phyloP scores from a whole-genome alignment of 805 yeast species.

The Candida ulmi region DNA sequence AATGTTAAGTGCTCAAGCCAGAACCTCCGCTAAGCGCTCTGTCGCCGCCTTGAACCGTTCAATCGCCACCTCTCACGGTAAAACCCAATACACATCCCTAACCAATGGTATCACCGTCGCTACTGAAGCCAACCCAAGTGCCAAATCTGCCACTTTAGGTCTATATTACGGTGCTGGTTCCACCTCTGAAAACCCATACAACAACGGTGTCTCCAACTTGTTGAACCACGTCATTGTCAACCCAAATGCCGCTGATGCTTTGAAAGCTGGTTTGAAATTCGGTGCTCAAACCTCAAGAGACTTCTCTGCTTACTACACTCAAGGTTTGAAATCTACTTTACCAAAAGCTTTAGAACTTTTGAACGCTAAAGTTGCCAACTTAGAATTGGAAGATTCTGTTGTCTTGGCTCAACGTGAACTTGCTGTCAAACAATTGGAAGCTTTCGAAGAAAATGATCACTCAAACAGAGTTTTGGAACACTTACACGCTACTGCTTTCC shows the following conservation, averaged over 20 bases:
- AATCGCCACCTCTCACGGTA: constrained; percentile 50
- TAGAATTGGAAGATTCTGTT: constrained; percentile 36
- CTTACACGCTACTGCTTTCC: constrained; percentile 80
- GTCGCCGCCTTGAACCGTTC: constrained; percentile 35
- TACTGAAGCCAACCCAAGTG: constrained; percentile 52
- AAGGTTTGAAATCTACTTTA: constrained; percentile 44
- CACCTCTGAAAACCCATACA: constrained; percentile 71
- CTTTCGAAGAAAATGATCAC: constrained; percentile 51
- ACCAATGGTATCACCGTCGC: constrained; percentile 73
- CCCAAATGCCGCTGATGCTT: constrained; percentile 29
- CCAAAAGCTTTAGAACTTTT: constrained; percentile 48
- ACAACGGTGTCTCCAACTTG: constrained; percentile 74
- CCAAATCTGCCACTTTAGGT: constrained; percentile 59
- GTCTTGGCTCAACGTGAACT: constrained; percentile 42
- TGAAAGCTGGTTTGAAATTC: constrained; percentile 50
- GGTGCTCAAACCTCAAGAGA: constrained; percentile 55
- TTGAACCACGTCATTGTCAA: constrained; percentile 44
- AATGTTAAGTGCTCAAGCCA: constrained; percentile 6
- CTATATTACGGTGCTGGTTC: constrained; percentile 74
- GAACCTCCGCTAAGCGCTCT: constrained; percentile 11
- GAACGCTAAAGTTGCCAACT: constrained; percentile 33
- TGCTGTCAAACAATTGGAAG: constrained; percentile 41
- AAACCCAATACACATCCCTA: constrained; percentile 66
- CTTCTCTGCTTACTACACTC: constrained; percentile 55
- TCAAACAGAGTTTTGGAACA: constrained; percentile 60